Evolutionary conservation across 805 yeast species (phyloP).

Genomic region (Candida tibetensis): DNA sequence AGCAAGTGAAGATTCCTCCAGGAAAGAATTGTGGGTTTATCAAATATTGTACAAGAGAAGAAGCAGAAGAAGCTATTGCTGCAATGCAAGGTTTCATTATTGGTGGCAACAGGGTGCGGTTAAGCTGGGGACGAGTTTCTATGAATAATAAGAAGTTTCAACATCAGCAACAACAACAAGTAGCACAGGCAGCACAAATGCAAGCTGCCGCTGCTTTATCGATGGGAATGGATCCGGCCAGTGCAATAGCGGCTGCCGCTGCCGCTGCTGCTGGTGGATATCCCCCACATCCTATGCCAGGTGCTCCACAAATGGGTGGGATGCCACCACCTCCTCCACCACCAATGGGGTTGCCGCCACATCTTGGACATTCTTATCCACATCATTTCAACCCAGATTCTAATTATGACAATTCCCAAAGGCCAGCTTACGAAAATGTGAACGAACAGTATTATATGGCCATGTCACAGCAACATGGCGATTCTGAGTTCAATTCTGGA

Average conservation of each 20-base stretch:
- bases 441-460: constrained; percentile 7
- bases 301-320: constrained; percentile 3
- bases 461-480: constrained; percentile 3
- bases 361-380: constrained; percentile 1
- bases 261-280: constrained; percentile 23
- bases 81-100: constrained; percentile 90
- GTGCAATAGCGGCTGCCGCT: constrained; percentile 27
- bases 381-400: background rate
- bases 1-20: constrained; percentile 70
- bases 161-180: constrained; percentile 27
- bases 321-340: constrained; percentile 2
- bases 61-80: constrained; percentile 82
- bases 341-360: constrained; percentile 8
- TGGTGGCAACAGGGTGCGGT: constrained; percentile 76
- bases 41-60: constrained; percentile 69
- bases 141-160: constrained; percentile 31
- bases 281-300: constrained; percentile 7
- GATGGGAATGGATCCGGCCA: constrained; percentile 37
- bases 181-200: constrained; percentile 34
- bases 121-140: constrained; percentile 79
- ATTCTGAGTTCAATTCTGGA: constrained; percentile 2
- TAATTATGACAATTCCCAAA: background rate
- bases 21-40: constrained; percentile 90
- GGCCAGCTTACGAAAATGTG: constrained; percentile 7
- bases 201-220: constrained; percentile 38